Evolutionary conservation across 257 asterid species (phyloP).

Genomic region (Rauvolfia tetraphylla): DNA sequence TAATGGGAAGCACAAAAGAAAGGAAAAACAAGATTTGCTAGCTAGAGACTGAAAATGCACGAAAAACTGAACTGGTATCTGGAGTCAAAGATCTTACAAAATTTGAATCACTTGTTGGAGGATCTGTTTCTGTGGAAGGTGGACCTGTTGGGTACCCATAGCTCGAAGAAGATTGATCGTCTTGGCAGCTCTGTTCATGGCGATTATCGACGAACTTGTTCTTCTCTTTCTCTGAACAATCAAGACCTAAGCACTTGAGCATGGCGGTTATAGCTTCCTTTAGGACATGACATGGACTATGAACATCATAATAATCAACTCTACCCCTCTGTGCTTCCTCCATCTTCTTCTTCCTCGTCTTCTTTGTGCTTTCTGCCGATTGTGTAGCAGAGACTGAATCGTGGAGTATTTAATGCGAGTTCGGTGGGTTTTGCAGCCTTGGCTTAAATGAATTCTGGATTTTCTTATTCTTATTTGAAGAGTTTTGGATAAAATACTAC

Average conservation of each 20-base stretch:
- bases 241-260: constrained; percentile 5
- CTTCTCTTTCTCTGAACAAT: not conserved
- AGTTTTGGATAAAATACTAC: too few species aligned
- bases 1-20: not conserved
- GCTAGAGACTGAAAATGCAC: not conserved
- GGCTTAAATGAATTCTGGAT: too few species aligned
- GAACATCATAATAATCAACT: not conserved
- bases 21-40: not conserved
- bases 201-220: not conserved
- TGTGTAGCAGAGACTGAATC: too few species aligned
- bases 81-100: not conserved
- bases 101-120: not conserved
- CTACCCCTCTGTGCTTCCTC: not conserved
- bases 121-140: not conserved
- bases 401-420: too few species aligned
- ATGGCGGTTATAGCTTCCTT: not conserved
- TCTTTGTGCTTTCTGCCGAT: too few species aligned
- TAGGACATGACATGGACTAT: not conserved
- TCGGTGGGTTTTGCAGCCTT: too few species aligned
- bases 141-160: not conserved
- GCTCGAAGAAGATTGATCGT: too few species aligned
- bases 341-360: too few species aligned
- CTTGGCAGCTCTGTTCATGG: not conserved
- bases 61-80: not conserved
- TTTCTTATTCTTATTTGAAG: too few species aligned